Base-by-base conservation (phyloP, 345 rosid species). In the Euphorbia peplus region DNA sequence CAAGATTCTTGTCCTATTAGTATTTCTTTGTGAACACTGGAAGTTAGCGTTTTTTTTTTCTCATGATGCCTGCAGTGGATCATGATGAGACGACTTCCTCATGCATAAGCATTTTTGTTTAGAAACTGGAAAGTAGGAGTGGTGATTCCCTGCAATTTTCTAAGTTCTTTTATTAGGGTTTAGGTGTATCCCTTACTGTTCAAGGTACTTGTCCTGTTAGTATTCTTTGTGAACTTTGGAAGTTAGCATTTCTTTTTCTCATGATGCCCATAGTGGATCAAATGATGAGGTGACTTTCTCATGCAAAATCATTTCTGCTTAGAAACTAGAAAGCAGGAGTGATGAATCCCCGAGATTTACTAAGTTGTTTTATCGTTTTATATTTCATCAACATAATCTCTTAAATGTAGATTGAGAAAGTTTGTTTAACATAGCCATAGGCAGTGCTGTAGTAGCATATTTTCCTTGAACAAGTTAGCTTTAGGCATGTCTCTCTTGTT, bases 1-100 rank as follows among this genome's bases (percentile, higher is more conserved):
- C 0, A 22, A 25, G 28, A 35, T 51, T 41, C 39, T 67, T 66
- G 28, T 26, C 16, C 24, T 1, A 64, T 18, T 5, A 18, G n/a
- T n/a, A n/a, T n/a, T n/a, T n/a, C 50, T 51, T 60, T 50, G 14
- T 60, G 46, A 70, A 61, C 50, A n/a, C 13, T 4, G 7, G 30
- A 26, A 50, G 14, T 22, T 0, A 22, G 15, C 47, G 19, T 60
- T 35, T 35, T 18, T n/a, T 19, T 19, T 5, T 32, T 66, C 13
- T 29, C 25, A 8, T 35, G 26, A 52, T 26, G 15, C 28, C 24
- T 19, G 46, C 55, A 41, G 13, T 52, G 37, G 9, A 4, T 63
- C 47, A 30, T 63, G 60, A 63, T 28, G 16, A 54, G n/a, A 62
- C 26, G 24, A 4, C 48, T 32, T 22, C 42, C 50, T 52, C 24